Evolutionary conservation across 257 asterid genomes (phyloP), one percentile per base, ranked within the genome.

Genomic region (Salvia splendens): DNA sequence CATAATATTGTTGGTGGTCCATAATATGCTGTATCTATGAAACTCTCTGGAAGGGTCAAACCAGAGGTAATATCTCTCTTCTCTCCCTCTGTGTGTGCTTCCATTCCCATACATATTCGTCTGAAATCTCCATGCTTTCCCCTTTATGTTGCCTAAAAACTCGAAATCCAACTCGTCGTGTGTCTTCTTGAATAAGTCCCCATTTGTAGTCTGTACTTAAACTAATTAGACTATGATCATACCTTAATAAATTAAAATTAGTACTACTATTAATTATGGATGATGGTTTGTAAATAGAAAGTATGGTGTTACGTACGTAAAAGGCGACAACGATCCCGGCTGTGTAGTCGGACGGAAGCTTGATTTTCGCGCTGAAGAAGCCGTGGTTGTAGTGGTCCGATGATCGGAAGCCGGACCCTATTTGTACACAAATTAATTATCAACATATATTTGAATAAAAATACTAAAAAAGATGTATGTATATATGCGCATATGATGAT

Each of bases 121-220:
- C 81, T 92, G 98, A 82, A 92, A 92, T 60, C 97, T 78, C 98
- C 98, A 92, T n/a, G 89, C 82, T 68, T 92, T 87, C 20, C 98
- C 97, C 65, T 62, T 75, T 16, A 92, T 78, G 50, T 92, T 92
- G 2, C 98, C 98, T 75, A 92, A 66, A 67, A 92, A 92, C 72
- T 92, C 98, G 64, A 92, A 89, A 56, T 92, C 98, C 65, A 92
- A 35, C 77, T 92, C 98, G 63, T 92, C 98, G 53, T 92, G 98
- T 0, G 83, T 80, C 48, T 85, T 86, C 8, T 65, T 41, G 43
- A 87, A 92, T 60, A 89, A 51, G 16, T 92, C 96, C 11, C 81
- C 86, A 2, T 92, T 92, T 8, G 98, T 89, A 8, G 90, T 87
- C 96, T 92, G 81, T 50, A 33, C 6, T 3, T 33, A 33, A 33